phyloP scores from a whole-genome alignment of 352 stramenopile genomes.

The Phytophthora crassamura region DNA sequence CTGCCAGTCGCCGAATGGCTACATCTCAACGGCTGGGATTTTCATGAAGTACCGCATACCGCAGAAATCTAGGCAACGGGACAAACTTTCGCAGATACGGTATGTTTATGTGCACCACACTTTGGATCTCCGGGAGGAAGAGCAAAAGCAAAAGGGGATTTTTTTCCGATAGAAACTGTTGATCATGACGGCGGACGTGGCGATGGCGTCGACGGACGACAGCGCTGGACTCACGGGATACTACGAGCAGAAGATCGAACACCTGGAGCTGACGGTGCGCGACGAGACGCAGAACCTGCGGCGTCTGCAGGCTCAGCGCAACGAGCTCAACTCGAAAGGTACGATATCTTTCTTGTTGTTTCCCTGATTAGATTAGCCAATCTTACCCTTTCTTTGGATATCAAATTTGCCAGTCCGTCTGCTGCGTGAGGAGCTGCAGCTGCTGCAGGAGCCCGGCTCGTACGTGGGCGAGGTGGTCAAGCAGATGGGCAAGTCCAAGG shows the following conservation, averaged over 20 bases:
- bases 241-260: slow-evolving; percentile 96
- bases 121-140: slow-evolving; percentile 34
- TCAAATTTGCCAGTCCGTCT: slow-evolving; percentile 88
- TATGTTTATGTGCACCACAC: slow-evolving; percentile 6
- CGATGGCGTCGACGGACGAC: slow-evolving; percentile 39
- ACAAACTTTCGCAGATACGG: too few relatives aligned
- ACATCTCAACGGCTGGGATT: slow-evolving; percentile 10
- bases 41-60: too few relatives aligned
- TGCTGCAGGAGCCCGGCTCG: slow-evolving; percentile 98
- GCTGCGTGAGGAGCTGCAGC: slow-evolving; percentile 98
- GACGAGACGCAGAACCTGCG: slow-evolving; percentile 97
- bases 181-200: slow-evolving; percentile 53
- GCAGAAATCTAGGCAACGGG: too few relatives aligned
- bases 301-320: slow-evolving; percentile 98
- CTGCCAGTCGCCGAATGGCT: slow-evolving; percentile 62
- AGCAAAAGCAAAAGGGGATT: slow-evolving; percentile 8
- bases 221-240: slow-evolving; percentile 86
- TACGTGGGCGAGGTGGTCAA: slow-evolving; percentile 99
- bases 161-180: not conserved
- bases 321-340: slow-evolving; percentile 99
- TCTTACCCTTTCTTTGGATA: slow-evolving; percentile 11
- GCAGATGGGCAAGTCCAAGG: slow-evolving; percentile 99
- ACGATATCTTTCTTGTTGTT: slow-evolving; percentile 2
- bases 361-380: slow-evolving; percentile 17
- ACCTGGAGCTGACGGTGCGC: slow-evolving; percentile 93